phyloP scores from a whole-genome alignment of 805 yeast genomes.

The Suhomyces prunicola region DNA sequence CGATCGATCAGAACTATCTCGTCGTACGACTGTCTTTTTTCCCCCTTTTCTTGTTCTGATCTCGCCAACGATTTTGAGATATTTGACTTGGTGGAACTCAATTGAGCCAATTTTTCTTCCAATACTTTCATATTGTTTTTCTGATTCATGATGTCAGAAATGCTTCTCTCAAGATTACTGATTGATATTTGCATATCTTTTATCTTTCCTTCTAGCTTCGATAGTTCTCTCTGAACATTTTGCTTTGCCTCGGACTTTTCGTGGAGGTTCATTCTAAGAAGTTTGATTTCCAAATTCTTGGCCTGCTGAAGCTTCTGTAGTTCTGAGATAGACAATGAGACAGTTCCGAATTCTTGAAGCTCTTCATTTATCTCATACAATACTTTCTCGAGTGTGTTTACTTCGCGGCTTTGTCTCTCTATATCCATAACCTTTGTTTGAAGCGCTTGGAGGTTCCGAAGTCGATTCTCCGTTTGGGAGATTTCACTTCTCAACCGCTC shows the following conservation, averaged over 20 bases:
- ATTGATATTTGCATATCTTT: conserved; percentile 54
- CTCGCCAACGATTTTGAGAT: background rate
- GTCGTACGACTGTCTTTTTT: background rate
- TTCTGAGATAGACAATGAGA: conserved; percentile 39
- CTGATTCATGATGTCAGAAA: conserved; percentile 45
- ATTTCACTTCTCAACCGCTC: background rate
- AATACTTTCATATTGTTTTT: conserved; percentile 36
- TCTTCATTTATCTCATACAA: conserved; percentile 29
- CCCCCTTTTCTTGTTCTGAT: background rate
- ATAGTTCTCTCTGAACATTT: conserved; percentile 38
- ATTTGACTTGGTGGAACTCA: conserved; percentile 1
- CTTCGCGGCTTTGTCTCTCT: conserved; percentile 28
- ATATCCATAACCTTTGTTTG: conserved; percentile 33
- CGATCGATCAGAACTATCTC: background rate
- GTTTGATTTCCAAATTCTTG: conserved; percentile 38
- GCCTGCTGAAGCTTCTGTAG: conserved; percentile 43
- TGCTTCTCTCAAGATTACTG: conserved; percentile 50
- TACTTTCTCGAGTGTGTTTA: conserved; percentile 22
- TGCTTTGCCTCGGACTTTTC: conserved; percentile 44
- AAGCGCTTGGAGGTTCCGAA: conserved; percentile 14
- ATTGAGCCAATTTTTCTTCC: conserved; percentile 10
- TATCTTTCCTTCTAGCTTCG: conserved; percentile 45
- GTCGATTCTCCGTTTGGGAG: conserved; percentile 2
- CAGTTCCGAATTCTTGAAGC: conserved; percentile 34
- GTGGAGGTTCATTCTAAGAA: conserved; percentile 30